A percentile compares a stretch with the other conserved stretches of the same genome.
phyloP scores from a whole-genome alignment of 805 yeast species.

The Saccharomycopsis lassenensis region DNA sequence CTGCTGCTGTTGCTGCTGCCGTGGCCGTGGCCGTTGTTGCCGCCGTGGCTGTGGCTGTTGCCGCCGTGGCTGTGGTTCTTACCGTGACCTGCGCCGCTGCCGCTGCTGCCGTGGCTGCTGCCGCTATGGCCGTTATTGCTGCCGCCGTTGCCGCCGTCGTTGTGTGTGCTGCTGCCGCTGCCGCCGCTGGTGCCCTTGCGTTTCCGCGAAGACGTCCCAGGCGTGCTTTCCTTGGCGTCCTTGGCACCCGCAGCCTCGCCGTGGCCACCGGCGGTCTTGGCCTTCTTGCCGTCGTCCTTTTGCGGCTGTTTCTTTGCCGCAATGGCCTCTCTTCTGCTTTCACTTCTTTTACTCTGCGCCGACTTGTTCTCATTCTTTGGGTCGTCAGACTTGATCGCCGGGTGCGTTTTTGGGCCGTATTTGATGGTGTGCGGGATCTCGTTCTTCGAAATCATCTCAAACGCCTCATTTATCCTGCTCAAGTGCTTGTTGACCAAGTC shows the following conservation, averaged over 20 bases:
- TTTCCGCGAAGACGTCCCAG: constrained; percentile 1
- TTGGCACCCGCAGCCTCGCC: constrained; percentile 2
- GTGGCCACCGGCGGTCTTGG: constrained; percentile 10
- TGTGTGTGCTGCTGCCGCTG: not conserved
- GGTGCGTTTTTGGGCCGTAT: constrained; percentile 75
- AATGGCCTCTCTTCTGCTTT: constrained; percentile 82
- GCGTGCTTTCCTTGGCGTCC: constrained; percentile 1
- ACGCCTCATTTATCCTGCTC: constrained; percentile 69
- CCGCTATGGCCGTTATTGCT: constrained; percentile 8
- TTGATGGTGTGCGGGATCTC: constrained; percentile 79
- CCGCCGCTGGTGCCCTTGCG: not conserved
- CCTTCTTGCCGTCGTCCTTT: constrained; percentile 21
- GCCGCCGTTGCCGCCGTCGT: constrained; percentile 15
- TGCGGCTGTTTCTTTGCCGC: constrained; percentile 71
- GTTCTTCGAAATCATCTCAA: constrained; percentile 55
- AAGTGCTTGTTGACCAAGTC: constrained; percentile 64
- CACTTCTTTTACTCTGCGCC: constrained; percentile 69
- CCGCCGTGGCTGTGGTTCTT: constrained; percentile 1
- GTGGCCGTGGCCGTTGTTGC: constrained; percentile 20
- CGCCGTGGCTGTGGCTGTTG: constrained; percentile 18
- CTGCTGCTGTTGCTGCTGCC: constrained; percentile 6
- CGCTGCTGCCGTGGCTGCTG: constrained; percentile 8
- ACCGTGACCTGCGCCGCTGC: constrained; percentile 4
- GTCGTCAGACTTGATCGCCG: constrained; percentile 68
- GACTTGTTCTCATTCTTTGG: constrained; percentile 42